Evolutionary conservation across 129 eudicot genomes (phyloP).

Genomic region (Chrysanthemum seticuspe): DNA sequence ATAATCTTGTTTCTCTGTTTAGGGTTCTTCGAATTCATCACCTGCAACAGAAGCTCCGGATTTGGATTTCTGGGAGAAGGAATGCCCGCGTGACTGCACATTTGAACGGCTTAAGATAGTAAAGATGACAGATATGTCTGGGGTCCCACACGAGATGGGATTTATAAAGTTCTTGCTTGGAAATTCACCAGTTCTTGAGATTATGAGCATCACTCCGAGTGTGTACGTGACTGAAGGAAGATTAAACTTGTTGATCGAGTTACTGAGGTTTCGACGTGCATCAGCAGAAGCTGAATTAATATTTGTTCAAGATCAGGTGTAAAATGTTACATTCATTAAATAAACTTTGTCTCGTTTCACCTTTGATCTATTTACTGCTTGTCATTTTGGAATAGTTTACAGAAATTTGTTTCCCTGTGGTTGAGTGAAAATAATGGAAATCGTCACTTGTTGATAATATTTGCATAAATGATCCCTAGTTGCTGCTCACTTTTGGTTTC

Average conservation of each 20-base stretch:
- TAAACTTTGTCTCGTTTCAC: not conserved
- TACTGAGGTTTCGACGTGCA: conserved; percentile 82
- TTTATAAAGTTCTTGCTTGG: conserved; percentile 72
- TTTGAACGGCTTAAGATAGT: conserved; percentile 57
- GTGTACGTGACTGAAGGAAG: conserved; percentile 54
- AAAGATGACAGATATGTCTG: conserved; percentile 68
- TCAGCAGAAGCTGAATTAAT: conserved; percentile 70
- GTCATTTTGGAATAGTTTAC: not conserved
- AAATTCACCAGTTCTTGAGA: conserved; percentile 64
- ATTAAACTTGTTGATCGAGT: conserved; percentile 58
- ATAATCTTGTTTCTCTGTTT: not conserved
- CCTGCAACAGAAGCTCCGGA: conserved; percentile 44
- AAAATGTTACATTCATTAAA: conserved; percentile 24
- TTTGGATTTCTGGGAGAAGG: conserved; percentile 62
- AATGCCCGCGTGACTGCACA: conserved; percentile 45
- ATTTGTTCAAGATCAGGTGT: conserved; percentile 60
- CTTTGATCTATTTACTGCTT: conserved; percentile 1
- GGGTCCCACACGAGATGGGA: conserved; percentile 74
- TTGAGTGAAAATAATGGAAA: no score
- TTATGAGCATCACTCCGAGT: conserved; percentile 68
- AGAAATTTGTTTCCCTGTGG: no score
- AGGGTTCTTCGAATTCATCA: conserved; percentile 75
- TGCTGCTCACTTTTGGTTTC: no score
- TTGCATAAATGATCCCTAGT: not conserved
- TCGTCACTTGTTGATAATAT: no score